Base-by-base conservation (phyloP, 768 basidiomycete genomes). In the Porpolomopsis calyptriformis region DNA sequence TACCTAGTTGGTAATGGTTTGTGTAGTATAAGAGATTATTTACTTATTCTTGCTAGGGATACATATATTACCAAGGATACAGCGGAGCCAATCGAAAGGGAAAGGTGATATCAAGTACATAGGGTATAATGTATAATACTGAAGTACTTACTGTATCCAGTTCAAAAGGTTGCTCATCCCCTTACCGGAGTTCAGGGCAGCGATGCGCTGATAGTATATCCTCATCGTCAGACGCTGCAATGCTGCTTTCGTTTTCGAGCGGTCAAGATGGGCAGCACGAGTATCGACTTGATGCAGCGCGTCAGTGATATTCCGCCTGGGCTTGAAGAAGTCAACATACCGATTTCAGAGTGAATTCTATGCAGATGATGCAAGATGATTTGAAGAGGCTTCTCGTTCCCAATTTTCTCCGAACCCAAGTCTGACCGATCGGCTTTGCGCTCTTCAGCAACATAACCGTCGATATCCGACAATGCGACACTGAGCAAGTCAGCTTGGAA, bases 231-330 rank as follows among this genome's bases (percentile, higher is more conserved):
- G 60, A 36, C 73, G 74, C 55, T 87, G 82, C 40, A 87, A 60
- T 0, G 73, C 71, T 2, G 77, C 80, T 53, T 88, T 89, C 3
- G 77, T 72, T 46, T 81, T 72, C 2, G 85, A 85, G 39, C 86
- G 78, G 50, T 87, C 85, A 26, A 89, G 68, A 59, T 84, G 76
- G 1, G 80, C 77, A 22, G 82, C 84, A 38, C 83, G 80, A 2
- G 77, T 79, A 57, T 88, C 85, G 38, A 75, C 83, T 85, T 48
- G n/a, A n/a, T n/a, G n/a, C n/a, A n/a, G n/a, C n/a, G n/a, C n/a
- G n/a, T n/a, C n/a, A n/a, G n/a, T n/a, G n/a, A n/a, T n/a, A n/a
- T n/a, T n/a, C n/a, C n/a, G n/a, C n/a, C n/a, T n/a, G n/a, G 22
- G 36, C 18, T 20, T 14, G 37, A 18, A 31, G 29, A 31, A n/a